Base-by-base conservation (phyloP, 2,329 filamentous ascomycete species). In the Cercospora zeae-maydis region DNA sequence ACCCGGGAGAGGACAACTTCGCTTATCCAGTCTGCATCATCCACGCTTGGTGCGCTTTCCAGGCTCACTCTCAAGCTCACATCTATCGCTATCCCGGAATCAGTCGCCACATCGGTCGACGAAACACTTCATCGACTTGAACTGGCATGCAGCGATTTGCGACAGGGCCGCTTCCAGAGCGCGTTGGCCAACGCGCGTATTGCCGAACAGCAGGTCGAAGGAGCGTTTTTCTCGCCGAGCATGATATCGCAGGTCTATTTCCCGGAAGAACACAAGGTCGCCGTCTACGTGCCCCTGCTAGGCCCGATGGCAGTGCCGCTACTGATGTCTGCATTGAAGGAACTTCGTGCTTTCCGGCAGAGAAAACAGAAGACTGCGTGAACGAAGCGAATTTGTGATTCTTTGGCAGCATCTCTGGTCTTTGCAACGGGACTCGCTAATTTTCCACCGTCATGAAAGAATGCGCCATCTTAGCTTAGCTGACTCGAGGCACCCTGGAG, bases 161-260 rank as follows among this genome's bases (percentile, higher is more conserved):
- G 79, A 27, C 79, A 83, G 27, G 86, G 86, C 1, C 78, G 79
- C 3, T 88, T 87, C 69, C 83, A 87, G 30, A 76, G 77, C 6
- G 93, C 92, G 0, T 79, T 99, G 39, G 84, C 88, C 66, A 88
- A 93, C 74, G 93, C 93, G 0, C 86, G 91, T 9, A 86, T 92
- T 52, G 95, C 95, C 5, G 93, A 97, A 77, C 84, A 86, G 2
- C 92, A 96, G 74, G 93, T 92, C 0, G 95, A 99, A 75, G 87
- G 89, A 64, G 93, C 93, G 0, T 99, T 99, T 77, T 99, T 99
- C 70, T 95, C 99, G 78, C 96, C 96, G 78, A 96, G 91, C 73
- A 99, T 99, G 95, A 45, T 99, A 11, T 95, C 93, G 0, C 95
- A 98, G 78, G 88, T 98, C 1, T 99, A 98, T 77, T 99, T 99